Percentiles rank a stretch among this genome's conserved stretches.
phyloP scores from a whole-genome alignment of 495 filamentous ascomycete species.

The Penicillium longicatenatum region DNA sequence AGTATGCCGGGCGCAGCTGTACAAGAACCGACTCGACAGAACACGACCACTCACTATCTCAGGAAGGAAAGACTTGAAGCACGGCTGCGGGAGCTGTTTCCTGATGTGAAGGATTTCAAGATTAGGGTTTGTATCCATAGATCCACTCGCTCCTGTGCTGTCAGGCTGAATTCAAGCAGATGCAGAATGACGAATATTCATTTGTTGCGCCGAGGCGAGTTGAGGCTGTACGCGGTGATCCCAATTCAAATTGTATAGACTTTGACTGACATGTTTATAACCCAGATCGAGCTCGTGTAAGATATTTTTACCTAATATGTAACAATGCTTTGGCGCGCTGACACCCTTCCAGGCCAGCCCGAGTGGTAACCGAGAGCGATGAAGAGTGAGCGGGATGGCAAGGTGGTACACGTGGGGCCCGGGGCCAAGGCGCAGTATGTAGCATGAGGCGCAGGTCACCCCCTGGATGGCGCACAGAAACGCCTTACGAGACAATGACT shows the following conservation, averaged over 20 bases:
- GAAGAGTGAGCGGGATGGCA: not conserved
- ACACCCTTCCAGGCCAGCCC: not conserved
- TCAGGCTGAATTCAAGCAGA: not conserved
- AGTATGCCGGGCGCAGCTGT: constrained; percentile 1
- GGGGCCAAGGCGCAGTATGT: not conserved
- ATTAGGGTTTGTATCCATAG: not conserved
- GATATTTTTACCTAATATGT: not conserved
- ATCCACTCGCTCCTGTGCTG: not conserved
- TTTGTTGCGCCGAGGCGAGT: not conserved
- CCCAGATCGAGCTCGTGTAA: not conserved
- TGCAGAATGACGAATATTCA: not conserved
- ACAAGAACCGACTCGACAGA: constrained; percentile 4
- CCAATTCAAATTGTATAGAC: not conserved
- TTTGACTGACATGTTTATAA: not conserved
- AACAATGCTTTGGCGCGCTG: not conserved
- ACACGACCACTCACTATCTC: not conserved
- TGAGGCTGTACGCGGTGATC: constrained; percentile 1
- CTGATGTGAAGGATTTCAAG: not conserved
- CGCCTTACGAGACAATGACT: not conserved
- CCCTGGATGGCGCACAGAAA: not conserved
- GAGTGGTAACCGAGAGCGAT: not conserved
- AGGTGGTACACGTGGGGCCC: not conserved
- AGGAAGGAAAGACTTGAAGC: not conserved
- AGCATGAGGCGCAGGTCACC: not conserved
- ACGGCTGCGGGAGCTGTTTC: not conserved